Evolutionary conservation across 306 rosid genomes (phyloP).

Genomic region (Castanopsis chinensis): DNA sequence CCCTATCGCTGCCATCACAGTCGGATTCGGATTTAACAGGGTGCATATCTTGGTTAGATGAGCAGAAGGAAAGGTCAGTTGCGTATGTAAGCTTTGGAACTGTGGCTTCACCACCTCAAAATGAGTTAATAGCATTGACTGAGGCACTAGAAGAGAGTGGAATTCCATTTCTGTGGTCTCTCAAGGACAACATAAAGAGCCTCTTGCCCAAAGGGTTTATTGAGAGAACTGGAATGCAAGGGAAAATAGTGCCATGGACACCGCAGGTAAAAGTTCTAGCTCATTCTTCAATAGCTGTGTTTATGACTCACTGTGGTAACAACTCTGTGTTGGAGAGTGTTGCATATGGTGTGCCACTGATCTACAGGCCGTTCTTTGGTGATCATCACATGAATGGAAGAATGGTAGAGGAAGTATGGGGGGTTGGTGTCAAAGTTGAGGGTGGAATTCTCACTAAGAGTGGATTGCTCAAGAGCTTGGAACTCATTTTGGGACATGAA

Average conservation of each 20-base stretch:
- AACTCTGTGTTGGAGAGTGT: slow-evolving; percentile 52
- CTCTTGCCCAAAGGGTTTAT: slow-evolving; percentile 40
- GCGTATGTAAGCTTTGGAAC: slow-evolving; percentile 28
- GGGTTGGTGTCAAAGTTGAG: slow-evolving; percentile 37
- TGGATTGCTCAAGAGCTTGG: slow-evolving; percentile 39
- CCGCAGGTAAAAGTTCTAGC: slow-evolving; percentile 45
- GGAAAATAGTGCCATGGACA: slow-evolving; percentile 53
- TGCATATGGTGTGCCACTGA: slow-evolving; percentile 49
- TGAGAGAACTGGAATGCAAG: slow-evolving; percentile 20
- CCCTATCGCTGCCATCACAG: not conserved
- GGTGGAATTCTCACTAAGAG: slow-evolving; percentile 42
- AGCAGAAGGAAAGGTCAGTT: not conserved
- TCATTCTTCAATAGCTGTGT: slow-evolving; percentile 41
- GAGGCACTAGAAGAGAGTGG: slow-evolving; percentile 20
- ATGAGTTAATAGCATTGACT: slow-evolving; percentile 19
- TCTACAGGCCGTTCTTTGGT: slow-evolving; percentile 47
- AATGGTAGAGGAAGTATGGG: slow-evolving; percentile 45
- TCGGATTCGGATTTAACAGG: slow-evolving; percentile 17
- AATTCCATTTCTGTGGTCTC: slow-evolving; percentile 25
- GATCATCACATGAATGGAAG: slow-evolving; percentile 39
- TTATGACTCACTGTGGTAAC: slow-evolving; percentile 49
- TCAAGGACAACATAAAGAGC: not conserved
- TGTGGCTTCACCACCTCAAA: not conserved
- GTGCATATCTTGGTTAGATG: slow-evolving; percentile 26
- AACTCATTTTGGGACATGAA: slow-evolving; percentile 27